Percentiles rank a stretch among this genome's conserved stretches.
Conservation (phyloP, 2,329 filamentous ascomycete species). For the Aspergillus spinulosporus region DNA sequence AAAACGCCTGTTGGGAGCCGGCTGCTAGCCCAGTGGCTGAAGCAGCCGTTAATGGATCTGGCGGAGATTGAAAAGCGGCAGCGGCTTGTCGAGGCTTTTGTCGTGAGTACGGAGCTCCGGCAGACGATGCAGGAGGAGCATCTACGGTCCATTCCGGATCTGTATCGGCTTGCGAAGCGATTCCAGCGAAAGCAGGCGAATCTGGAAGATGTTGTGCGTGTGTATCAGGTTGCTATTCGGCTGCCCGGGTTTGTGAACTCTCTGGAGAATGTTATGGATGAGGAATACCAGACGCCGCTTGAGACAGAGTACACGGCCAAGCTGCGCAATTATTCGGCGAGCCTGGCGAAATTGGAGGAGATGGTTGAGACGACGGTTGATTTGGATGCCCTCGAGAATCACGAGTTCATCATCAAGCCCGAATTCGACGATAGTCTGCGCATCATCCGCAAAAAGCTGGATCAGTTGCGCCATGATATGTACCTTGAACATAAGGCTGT, state of each 20-base stretch:
- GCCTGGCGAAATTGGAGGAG: slow-evolving; percentile 82
- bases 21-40: slow-evolving; percentile 90
- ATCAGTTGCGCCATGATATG: slow-evolving; percentile 80
- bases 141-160: slow-evolving; percentile 84
- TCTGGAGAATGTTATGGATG: slow-evolving; percentile 92
- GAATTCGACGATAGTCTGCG: slow-evolving; percentile 90
- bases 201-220: slow-evolving; percentile 90
- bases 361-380: slow-evolving; percentile 99
- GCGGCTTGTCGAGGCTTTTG: slow-evolving; percentile 92
- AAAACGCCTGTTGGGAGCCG: slow-evolving; percentile 93
- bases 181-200: slow-evolving; percentile 91
- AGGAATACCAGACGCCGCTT: slow-evolving; percentile 82
- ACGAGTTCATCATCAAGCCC: slow-evolving; percentile 98
- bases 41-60: slow-evolving; percentile 92
- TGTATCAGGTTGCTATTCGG: slow-evolving; percentile 91
- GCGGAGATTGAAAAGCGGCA: slow-evolving; percentile 87
- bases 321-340: slow-evolving; percentile 72
- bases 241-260: slow-evolving; percentile 87
- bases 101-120: slow-evolving; percentile 84
- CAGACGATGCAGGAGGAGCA: slow-evolving; percentile 98
- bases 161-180: slow-evolving; percentile 89
- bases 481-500: slow-evolving; percentile 75
- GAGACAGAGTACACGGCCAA: slow-evolving; percentile 86
- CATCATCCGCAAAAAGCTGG: slow-evolving; percentile 87
- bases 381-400: slow-evolving; percentile 88